Base-by-base conservation (phyloP, 768 basidiomycete species). In the Trametes maxima region DNA sequence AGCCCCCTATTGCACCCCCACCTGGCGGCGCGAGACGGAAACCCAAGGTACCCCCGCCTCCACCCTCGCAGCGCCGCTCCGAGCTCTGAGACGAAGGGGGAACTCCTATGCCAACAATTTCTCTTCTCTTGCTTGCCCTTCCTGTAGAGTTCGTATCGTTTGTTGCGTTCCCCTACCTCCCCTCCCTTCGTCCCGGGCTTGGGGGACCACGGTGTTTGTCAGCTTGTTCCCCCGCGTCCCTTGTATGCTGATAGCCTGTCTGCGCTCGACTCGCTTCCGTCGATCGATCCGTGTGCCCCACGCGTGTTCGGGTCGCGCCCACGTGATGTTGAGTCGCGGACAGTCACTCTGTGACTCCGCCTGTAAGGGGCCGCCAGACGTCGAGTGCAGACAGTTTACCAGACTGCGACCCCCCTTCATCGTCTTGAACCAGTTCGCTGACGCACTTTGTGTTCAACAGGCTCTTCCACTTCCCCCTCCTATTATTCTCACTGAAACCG, bases 21-120 rank as follows among this genome's bases (percentile, higher is more conserved):
- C 64, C 81, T 65, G 78, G 74, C 68, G 65, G 57, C 24, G 58
- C 81, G 60, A 88, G 87, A 78, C 86, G 89, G 77, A 92, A 87
- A 87, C 78, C 85, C 86, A 93, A 93, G 91, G 91, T 93, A 93
- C 84, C 90, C 76, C 85, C 88, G 79, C 85, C 88, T 79, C 79
- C 63, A 61, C 60, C 60, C 63, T 35, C 80, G 80, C 85, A 85
- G 80, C 89, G 89, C 84, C 90, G 88, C 83, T 88, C 90, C 79
- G 89, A 91, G 88, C 87, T 92, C 83, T 92, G 88, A 92, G 91
- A 91, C 90, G 91, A 92, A 89, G 91, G 90, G 85, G 91, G 85
- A 74, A 69, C 67, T 65, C 63, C 58, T 64, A 70, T 72, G 70
- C 66, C 76, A 74, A 75, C 70, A 72, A 76, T 75, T 78, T 76